Conservation (phyloP, 306 rosid species). For the Canavalia gladiata region DNA sequence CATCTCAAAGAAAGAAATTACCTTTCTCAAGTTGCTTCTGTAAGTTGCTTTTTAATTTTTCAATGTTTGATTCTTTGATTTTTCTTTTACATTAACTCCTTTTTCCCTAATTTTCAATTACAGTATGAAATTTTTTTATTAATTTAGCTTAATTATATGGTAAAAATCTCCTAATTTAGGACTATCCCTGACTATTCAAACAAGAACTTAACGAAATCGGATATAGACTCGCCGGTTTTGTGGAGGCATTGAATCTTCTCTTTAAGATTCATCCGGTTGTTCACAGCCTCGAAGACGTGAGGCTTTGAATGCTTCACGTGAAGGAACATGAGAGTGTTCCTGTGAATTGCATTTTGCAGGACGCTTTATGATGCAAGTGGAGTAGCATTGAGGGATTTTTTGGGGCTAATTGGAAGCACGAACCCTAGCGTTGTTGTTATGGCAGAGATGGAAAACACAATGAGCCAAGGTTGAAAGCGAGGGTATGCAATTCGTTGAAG, state of each 20-base stretch:
- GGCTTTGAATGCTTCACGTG: slow-evolving; percentile 99
- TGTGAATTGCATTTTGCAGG: slow-evolving; percentile 81
- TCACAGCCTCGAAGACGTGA: slow-evolving; percentile 94
- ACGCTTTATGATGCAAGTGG: slow-evolving; percentile 73
- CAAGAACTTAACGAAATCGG: slow-evolving; percentile 94
- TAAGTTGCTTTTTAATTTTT: too few species aligned
- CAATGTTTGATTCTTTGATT: too few species aligned
- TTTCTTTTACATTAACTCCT: too few species aligned
- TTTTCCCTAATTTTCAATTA: too few species aligned
- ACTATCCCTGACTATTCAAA: slow-evolving; percentile 56
- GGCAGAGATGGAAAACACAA: slow-evolving; percentile 92
- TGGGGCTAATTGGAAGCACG: slow-evolving; percentile 88
- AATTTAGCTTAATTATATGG: too few species aligned
- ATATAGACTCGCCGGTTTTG: slow-evolving; percentile 87
- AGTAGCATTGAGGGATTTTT: slow-evolving; percentile 78
- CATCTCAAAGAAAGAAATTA: too few species aligned
- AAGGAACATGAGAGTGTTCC: slow-evolving; percentile 91
- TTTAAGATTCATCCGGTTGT: slow-evolving; percentile 95
- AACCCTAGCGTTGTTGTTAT: slow-evolving; percentile 67
- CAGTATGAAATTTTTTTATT: too few species aligned
- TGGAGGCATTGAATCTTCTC: slow-evolving; percentile 80
- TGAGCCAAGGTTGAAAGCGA: slow-evolving; percentile 62
- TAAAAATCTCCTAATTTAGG: too few species aligned
- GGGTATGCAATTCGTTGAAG: slow-evolving; percentile 75
- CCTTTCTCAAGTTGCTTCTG: too few species aligned